Conservation (phyloP, 192 early-diverging fungal species). For the Podila verticillata region DNA sequence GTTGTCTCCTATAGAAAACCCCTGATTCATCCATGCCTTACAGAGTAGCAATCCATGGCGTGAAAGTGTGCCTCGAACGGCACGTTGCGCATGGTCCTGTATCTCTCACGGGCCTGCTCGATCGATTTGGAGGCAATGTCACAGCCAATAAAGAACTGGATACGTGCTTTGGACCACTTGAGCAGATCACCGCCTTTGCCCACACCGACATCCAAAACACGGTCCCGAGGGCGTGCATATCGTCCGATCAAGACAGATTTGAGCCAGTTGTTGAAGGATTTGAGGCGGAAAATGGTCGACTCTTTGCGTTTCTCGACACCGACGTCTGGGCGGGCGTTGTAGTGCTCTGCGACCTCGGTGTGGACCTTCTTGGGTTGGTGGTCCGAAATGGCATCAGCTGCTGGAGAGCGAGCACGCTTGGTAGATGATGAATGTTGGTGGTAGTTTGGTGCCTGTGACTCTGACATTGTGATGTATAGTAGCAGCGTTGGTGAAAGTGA, state of each 20-base stretch:
- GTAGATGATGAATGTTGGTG: neutral
- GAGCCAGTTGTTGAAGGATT: conserved; percentile 97
- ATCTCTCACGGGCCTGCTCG: conserved; percentile 81
- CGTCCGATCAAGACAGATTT: conserved; percentile 87
- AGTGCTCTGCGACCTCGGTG: conserved; percentile 74
- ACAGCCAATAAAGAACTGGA: conserved; percentile 80
- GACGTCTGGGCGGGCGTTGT: conserved; percentile 87
- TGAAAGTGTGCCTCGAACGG: conserved; percentile 81
- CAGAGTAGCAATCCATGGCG: conserved; percentile 89
- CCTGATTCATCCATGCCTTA: conserved; percentile 17
- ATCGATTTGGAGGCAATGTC: conserved; percentile 92
- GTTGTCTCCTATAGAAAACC: neutral
- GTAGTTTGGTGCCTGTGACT: neutral
- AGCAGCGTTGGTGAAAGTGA: neutral
- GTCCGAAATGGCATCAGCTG: neutral
- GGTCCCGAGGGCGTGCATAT: conserved; percentile 57
- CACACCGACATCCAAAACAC: conserved; percentile 92
- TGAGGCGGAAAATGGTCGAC: conserved; percentile 86
- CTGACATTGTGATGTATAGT: neutral
- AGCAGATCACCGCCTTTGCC: conserved; percentile 94
- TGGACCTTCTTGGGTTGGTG: conserved; percentile 15
- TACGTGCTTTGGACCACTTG: conserved; percentile 80
- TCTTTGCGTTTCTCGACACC: conserved; percentile 78
- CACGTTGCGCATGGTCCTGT: conserved; percentile 58
- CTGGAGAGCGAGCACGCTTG: conserved; percentile 24